These are phyloP conservation scores for Epichloe uncinata DNA, from an alignment of 2,329 filamentous ascomycete species.

Conservation along the genomic window DNA sequence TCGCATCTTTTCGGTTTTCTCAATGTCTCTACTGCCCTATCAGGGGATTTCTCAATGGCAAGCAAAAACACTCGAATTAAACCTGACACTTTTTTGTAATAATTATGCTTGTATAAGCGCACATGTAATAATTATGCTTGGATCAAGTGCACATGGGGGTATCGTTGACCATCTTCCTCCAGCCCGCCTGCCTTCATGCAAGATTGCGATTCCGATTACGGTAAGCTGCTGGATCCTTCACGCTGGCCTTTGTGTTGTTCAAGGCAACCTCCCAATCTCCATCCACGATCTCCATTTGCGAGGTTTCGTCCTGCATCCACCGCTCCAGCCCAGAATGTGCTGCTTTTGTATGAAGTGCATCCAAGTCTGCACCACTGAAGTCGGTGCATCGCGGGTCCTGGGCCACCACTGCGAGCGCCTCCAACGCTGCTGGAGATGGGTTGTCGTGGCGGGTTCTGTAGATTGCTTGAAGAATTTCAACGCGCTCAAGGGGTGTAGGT, in stretches of 20 bases:
- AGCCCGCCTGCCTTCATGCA: slow-evolving; percentile 9
- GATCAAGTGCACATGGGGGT: too few relatives aligned
- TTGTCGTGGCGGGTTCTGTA: slow-evolving; percentile 31
- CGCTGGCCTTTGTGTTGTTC: slow-evolving; percentile 34
- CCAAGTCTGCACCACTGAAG: slow-evolving; percentile 60
- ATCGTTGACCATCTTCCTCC: too few relatives aligned
- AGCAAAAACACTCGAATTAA: too few relatives aligned
- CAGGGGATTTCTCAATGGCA: slow-evolving; percentile 16
- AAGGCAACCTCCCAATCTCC: slow-evolving; percentile 42
- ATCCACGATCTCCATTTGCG: slow-evolving; percentile 15
- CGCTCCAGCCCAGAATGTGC: slow-evolving; percentile 33
- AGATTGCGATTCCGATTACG: slow-evolving; percentile 18
- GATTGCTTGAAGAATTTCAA: slow-evolving; percentile 68
- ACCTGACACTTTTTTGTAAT: too few relatives aligned
- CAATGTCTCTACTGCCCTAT: too few relatives aligned
- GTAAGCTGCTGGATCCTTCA: slow-evolving; percentile 33
- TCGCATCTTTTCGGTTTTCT: too few relatives aligned
- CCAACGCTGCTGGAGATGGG: slow-evolving; percentile 30
- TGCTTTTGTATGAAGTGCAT: slow-evolving; percentile 33
- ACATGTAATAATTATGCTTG: too few relatives aligned
- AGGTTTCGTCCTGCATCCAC: slow-evolving; percentile 19
- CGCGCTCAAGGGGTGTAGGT: slow-evolving; percentile 63
- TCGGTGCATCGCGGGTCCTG: slow-evolving; percentile 53
- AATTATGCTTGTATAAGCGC: too few relatives aligned
- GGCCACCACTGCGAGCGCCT: slow-evolving; percentile 50